phyloP scores from a whole-genome alignment of 2,329 filamentous ascomycete genomes.

The Scedosporium apiospermum region DNA sequence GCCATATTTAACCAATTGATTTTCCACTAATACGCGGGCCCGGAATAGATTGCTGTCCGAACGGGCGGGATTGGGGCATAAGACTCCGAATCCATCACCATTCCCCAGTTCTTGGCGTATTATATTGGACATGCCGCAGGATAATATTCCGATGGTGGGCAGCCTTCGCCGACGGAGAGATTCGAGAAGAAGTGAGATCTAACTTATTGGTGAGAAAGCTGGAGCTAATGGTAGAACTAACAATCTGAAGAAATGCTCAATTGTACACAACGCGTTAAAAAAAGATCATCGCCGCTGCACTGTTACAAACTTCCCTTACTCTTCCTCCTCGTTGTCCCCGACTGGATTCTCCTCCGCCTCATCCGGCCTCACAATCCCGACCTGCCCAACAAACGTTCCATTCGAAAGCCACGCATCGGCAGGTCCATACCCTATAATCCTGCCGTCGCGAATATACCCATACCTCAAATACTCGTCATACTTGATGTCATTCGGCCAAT shows the following conservation, averaged over 20 bases:
- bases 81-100: background rate
- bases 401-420: constrained; percentile 2
- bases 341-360: background rate
- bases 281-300: background rate
- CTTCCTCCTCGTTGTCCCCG: background rate
- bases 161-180: background rate
- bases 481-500: background rate
- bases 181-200: background rate
- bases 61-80: background rate
- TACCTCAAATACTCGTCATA: constrained; percentile 3
- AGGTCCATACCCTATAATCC: background rate
- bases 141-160: too few species aligned
- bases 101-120: background rate
- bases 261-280: too few species aligned
- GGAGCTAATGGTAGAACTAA: too few species aligned
- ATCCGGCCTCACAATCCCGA: background rate
- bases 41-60: background rate
- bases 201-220: too few species aligned
- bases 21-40: constrained; percentile 1
- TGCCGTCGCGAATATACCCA: background rate
- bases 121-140: background rate
- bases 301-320: background rate
- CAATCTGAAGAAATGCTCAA: too few species aligned
- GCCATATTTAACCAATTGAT: background rate
- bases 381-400: constrained; percentile 1